These are phyloP conservation scores for Magnusiomyces tetraspermus DNA, from an alignment of 1,139 yeast genomes.

Conservation along the genomic window DNA sequence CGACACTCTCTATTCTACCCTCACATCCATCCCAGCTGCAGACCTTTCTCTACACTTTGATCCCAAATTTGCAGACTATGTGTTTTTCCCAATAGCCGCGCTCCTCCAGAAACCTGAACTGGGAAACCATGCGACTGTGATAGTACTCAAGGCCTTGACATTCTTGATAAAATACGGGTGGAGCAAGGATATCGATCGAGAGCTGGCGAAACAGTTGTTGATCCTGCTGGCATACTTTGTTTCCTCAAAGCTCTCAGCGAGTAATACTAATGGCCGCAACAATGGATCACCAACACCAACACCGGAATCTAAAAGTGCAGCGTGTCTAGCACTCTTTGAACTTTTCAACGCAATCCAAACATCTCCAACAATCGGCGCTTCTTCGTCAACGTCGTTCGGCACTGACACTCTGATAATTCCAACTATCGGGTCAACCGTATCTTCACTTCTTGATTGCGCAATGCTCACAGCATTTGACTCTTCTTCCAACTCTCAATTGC, in stretches of 20 bases:
- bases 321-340: constrained; percentile 31
- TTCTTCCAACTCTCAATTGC: too few relatives aligned
- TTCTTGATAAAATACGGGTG: constrained; percentile 41
- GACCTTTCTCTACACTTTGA: too few relatives aligned
- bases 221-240: constrained; percentile 42
- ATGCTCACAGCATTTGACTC: too few relatives aligned
- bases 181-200: constrained; percentile 36
- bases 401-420: constrained; percentile 30
- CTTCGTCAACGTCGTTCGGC: constrained; percentile 7
- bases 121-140: constrained; percentile 39
- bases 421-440: constrained; percentile 40
- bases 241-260: constrained; percentile 32
- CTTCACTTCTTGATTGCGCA: constrained; percentile 36
- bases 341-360: constrained; percentile 32
- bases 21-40: constrained; percentile 17
- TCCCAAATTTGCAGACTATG: constrained; percentile 46
- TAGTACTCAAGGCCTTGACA: constrained; percentile 36
- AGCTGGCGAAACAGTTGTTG: constrained; percentile 41
- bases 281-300: constrained; percentile 15
- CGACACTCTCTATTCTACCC: constrained; percentile 12
- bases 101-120: constrained; percentile 37
- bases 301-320: constrained; percentile 37
- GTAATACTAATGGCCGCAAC: constrained; percentile 16
- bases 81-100: constrained; percentile 51
- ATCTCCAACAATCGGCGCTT: too few relatives aligned